A percentile compares a stretch with the other conserved stretches of the same genome.
Conservation (phyloP, 345 rosid genomes). For the Odontarrhena argentea region DNA sequence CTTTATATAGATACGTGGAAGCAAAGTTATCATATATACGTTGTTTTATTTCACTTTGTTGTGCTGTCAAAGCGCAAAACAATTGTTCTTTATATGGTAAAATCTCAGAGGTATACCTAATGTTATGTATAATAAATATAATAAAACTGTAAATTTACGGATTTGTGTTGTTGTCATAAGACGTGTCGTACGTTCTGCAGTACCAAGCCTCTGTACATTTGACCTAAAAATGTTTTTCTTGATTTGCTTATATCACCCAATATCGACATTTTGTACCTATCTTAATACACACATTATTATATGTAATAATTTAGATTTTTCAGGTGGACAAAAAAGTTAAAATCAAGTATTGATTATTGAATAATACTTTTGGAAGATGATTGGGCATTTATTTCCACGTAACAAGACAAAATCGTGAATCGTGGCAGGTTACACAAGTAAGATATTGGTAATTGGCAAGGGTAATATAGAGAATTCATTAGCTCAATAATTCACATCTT, state of each 20-base stretch:
- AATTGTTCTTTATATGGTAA: neutral
- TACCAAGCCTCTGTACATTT: conserved; percentile 22
- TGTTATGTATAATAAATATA: conserved; percentile 18
- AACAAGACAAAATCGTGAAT: conserved; percentile 31
- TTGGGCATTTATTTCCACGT: conserved; percentile 28
- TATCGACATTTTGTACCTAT: conserved; percentile 21
- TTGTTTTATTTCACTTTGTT: conserved; percentile 34
- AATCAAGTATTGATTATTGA: conserved; percentile 18
- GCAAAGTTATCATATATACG: conserved; percentile 15
- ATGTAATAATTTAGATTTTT: neutral
- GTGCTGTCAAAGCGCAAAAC: conserved; percentile 31
- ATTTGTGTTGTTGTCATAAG: conserved; percentile 24
- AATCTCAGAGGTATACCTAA: conserved; percentile 26
- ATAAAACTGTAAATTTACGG: conserved; percentile 7
- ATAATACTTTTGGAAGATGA: conserved; percentile 20
- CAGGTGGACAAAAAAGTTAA: conserved; percentile 17
- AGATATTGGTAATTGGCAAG: conserved; percentile 19
- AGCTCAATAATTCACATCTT: conserved; percentile 33
- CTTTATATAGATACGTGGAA: conserved; percentile 25
- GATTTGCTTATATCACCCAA: conserved; percentile 35
- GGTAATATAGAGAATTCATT: neutral
- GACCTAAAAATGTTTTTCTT: conserved; percentile 14
- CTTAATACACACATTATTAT: conserved; percentile 16
- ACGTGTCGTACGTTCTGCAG: conserved; percentile 24
- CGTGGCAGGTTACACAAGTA: conserved; percentile 34